These are phyloP conservation scores for Rheum nobile DNA, from an alignment of 148 eudicot species.

Conservation along the genomic window DNA sequence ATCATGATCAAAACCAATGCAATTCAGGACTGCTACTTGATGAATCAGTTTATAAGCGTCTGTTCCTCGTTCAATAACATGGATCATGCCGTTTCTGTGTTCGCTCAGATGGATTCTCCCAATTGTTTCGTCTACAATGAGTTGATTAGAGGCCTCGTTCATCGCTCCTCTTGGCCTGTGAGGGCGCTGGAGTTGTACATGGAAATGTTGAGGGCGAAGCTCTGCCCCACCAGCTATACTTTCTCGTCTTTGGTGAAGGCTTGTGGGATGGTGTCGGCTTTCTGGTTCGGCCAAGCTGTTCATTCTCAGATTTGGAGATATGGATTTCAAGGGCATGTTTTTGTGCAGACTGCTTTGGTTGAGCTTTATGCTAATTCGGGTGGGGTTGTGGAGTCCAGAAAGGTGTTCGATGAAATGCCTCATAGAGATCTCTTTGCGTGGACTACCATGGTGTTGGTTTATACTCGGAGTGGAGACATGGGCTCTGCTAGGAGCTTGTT, in stretches of 20 bases:
- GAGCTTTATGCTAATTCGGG: conserved; percentile 51
- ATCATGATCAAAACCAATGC: conserved; percentile 37
- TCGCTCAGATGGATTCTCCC: conserved; percentile 39
- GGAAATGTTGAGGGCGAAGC: conserved; percentile 29
- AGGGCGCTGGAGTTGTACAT: conserved; percentile 39
- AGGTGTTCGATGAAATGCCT: conserved; percentile 68
- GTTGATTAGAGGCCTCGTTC: conserved; percentile 41
- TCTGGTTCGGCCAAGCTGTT: conserved; percentile 33
- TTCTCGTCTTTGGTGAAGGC: conserved; percentile 52
- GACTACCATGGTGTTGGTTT: conserved; percentile 47
- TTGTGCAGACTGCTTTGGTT: conserved; percentile 52
- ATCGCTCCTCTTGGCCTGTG: conserved; percentile 25
- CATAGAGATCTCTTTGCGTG: conserved; percentile 60
- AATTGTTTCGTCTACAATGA: conserved; percentile 62
- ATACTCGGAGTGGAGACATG: conserved; percentile 46
- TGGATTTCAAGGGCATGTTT: conserved; percentile 45
- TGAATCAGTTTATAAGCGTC: conserved; percentile 47
- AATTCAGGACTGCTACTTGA: conserved; percentile 42
- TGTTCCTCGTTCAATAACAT: conserved; percentile 34
- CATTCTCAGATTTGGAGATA: conserved; percentile 53
- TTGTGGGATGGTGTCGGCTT: conserved; percentile 18
- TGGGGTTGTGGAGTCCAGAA: conserved; percentile 26
- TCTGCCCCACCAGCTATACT: conserved; percentile 48
- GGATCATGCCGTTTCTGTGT: conserved; percentile 36
- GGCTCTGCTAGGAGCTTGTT: conserved; percentile 39